A percentile compares a stretch with the other conserved stretches of the same genome.
phyloP scores from a whole-genome alignment of 2,329 filamentous ascomycete genomes.

The Leptographium flavum region DNA sequence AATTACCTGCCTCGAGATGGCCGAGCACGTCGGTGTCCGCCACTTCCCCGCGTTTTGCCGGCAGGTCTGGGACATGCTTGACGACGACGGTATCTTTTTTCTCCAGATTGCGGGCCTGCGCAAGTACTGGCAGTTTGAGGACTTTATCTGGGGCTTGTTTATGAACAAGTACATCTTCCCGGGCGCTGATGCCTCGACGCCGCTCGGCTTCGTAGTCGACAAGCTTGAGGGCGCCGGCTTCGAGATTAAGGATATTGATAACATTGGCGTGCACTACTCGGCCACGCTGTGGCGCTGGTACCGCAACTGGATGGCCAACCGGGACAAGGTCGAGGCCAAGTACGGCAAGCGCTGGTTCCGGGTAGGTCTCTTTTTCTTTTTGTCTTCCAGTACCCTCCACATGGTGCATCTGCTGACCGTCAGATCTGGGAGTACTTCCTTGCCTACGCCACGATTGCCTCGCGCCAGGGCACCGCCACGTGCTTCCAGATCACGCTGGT shows the following conservation, averaged over 20 bases:
- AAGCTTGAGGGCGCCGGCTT: constrained; percentile 76
- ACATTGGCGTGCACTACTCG: constrained; percentile 91
- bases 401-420: background rate
- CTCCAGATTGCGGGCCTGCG: constrained; percentile 89
- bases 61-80: constrained; percentile 89
- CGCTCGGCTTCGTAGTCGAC: constrained; percentile 75
- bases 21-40: constrained; percentile 92
- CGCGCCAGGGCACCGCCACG: constrained; percentile 69
- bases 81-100: constrained; percentile 93
- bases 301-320: constrained; percentile 93
- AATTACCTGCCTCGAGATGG: constrained; percentile 97
- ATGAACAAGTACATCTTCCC: constrained; percentile 99
- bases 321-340: constrained; percentile 83
- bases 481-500: constrained; percentile 79
- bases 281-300: constrained; percentile 98
- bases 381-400: background rate
- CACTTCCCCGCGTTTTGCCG: constrained; percentile 69
- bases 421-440: constrained; percentile 90
- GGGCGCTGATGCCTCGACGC: constrained; percentile 88
- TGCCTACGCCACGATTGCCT: constrained; percentile 69
- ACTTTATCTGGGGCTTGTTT: constrained; percentile 94
- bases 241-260: constrained; percentile 85
- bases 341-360: constrained; percentile 94
- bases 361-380: constrained; percentile 36
- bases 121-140: constrained; percentile 94